Evolutionary conservation across 352 stramenopile species (phyloP), one percentile per base, ranked within the genome.

Genomic region (Peronospora farinosa): DNA sequence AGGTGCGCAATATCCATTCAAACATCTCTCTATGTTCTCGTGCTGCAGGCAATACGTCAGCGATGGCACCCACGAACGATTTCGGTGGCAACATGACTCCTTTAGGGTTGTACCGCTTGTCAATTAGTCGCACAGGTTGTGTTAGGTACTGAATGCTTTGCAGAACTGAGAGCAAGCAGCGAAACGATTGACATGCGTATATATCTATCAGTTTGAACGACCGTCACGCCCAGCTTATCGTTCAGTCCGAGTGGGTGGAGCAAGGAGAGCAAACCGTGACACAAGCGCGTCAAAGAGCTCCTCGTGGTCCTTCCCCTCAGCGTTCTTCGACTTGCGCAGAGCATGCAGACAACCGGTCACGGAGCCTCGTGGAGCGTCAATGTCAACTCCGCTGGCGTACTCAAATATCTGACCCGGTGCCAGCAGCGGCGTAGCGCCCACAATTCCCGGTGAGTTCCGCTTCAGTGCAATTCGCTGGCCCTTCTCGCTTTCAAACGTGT

Each of bases 321-420:
- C 32, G 8, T 51, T 45, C 1, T 55, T 57, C 12, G 67, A 47
- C 40, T 65, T 66, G 15, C 65, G 64, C 11, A 88, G 17, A 1
- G 63, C 67, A 39, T 91, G 80, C 30, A 91, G 59, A 57, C 76
- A 88, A n/a, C 80, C 80, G 0, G 62, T 74, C 23, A 84, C 74
- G 7, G 60, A 73, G 12, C 80, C 80, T 9, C 66, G 50, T 10
- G 76, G 77, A 19, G 73, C 70, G 43, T 91, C 69, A 28, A 89
- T 84, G 50, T 89, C 78, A 13, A 88, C 74, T 21, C 80, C 78
- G 35, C 78, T 91, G 3, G 74, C 77, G 54, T 91, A 91, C 56
- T 88, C 74, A 41, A 89, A 88, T n/a, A 67, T 80, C 40, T 91
- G 69, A 6, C 80, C 80, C 15, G 80, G 80, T 21, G 56, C 55